These are phyloP conservation scores for Pleurotus ostreatus DNA, from an alignment of 768 basidiomycete species.

Conservation along the genomic window DNA sequence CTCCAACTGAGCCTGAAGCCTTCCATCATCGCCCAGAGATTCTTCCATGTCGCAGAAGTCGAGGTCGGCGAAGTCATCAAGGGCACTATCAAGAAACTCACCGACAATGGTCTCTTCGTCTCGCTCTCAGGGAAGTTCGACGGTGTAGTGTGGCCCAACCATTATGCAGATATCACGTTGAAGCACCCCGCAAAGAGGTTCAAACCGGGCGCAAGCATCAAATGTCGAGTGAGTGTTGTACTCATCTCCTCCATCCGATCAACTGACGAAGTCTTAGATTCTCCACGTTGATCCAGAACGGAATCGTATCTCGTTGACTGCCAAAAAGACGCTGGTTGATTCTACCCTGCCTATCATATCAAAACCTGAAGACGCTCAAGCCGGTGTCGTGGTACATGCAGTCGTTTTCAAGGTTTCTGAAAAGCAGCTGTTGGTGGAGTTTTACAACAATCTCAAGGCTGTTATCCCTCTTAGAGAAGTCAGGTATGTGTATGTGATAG, in stretches of 20 bases:
- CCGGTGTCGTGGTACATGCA: constrained; percentile 73
- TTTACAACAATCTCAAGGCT: constrained; percentile 86
- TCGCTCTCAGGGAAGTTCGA: constrained; percentile 85
- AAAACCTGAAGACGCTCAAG: constrained; percentile 58
- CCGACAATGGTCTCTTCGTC: constrained; percentile 78
- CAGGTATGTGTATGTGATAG: constrained; percentile 60
- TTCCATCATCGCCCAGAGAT: constrained; percentile 80
- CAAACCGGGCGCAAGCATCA: constrained; percentile 76
- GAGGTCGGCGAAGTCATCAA: constrained; percentile 83
- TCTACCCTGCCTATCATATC: constrained; percentile 71
- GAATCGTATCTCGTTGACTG: constrained; percentile 80
- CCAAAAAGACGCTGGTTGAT: constrained; percentile 87
- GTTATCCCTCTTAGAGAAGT: constrained; percentile 78
- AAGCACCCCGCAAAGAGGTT: constrained; percentile 93
- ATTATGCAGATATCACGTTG: constrained; percentile 92
- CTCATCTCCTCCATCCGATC: constrained; percentile 5
- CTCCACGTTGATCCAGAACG: constrained; percentile 78
- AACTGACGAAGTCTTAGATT: constrained; percentile 42
- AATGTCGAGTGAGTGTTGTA: constrained; percentile 65
- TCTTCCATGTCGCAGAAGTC: constrained; percentile 78
- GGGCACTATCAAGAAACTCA: constrained; percentile 83
- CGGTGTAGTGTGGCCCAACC: constrained; percentile 90
- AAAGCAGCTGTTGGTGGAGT: constrained; percentile 80
- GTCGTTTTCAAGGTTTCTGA: constrained; percentile 82
- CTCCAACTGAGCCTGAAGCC: constrained; percentile 84